Conservation (phyloP, 768 basidiomycete genomes). For the Nidula microcarpa region DNA sequence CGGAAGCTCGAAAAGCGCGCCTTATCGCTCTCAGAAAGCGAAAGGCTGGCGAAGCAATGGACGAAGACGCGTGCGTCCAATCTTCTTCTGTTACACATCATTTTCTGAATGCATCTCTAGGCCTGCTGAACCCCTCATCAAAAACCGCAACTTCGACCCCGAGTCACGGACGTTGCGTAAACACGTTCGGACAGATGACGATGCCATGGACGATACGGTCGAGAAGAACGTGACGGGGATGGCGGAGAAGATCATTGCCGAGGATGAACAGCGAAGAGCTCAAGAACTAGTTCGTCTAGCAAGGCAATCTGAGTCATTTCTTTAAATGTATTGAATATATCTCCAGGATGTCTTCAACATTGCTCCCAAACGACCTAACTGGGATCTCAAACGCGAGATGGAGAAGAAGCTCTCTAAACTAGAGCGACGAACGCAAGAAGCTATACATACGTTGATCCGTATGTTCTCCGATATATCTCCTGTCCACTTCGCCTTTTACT, state of each 20-base stretch:
- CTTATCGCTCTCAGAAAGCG: constrained; percentile 71
- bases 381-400: constrained; percentile 93
- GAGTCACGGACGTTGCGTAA: constrained; percentile 77
- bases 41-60: constrained; percentile 54
- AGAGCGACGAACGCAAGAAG: constrained; percentile 89
- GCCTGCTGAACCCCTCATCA: constrained; percentile 46
- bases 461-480: constrained; percentile 32
- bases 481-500: not conserved
- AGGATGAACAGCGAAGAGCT: constrained; percentile 80
- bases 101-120: constrained; percentile 11
- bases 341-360: constrained; percentile 91
- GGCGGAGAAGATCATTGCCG: constrained; percentile 78
- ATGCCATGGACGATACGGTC: constrained; percentile 74
- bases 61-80: constrained; percentile 40
- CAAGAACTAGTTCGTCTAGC: constrained; percentile 75
- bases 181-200: constrained; percentile 49
- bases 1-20: constrained; percentile 79
- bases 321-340: constrained; percentile 2
- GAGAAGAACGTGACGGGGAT: constrained; percentile 83
- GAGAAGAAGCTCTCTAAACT: constrained; percentile 86
- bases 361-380: constrained; percentile 94
- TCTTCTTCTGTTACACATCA: too few species aligned
- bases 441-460: constrained; percentile 93
- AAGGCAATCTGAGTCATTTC: not conserved
- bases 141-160: constrained; percentile 87